phyloP scores from a whole-genome alignment of 257 asterid genomes.

The Salvia rosmarinus region DNA sequence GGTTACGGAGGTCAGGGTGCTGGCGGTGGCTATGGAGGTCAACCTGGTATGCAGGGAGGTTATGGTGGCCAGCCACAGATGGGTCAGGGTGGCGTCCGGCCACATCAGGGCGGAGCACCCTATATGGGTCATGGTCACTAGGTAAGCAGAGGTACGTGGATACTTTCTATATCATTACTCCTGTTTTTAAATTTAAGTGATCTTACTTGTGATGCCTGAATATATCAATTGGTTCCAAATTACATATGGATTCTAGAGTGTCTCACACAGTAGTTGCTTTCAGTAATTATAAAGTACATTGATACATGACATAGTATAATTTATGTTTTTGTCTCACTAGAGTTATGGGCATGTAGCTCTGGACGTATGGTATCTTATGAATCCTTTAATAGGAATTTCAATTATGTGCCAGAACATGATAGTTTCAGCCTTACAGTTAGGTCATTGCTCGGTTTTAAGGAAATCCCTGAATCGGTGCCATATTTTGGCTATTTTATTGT shows the following conservation, averaged over 20 bases:
- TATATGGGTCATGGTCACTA: slow-evolving; percentile 90
- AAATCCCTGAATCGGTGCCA: no score
- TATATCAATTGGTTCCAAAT: not conserved
- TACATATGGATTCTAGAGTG: not conserved
- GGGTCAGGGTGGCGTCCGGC: slow-evolving; percentile 82
- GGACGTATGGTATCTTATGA: not conserved
- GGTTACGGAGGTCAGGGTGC: slow-evolving; percentile 77
- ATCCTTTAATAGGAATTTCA: no score
- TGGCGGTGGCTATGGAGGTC: slow-evolving; percentile 69
- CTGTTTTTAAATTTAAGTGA: slow-evolving; percentile 4
- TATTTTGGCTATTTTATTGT: no score
- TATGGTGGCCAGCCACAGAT: slow-evolving; percentile 73
- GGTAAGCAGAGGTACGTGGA: slow-evolving; percentile 49
- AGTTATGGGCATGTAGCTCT: not conserved
- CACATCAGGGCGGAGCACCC: slow-evolving; percentile 90
- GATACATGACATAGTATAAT: no score
- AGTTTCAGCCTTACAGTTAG: no score
- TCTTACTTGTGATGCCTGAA: slow-evolving; percentile 8
- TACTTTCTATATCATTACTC: not conserved
- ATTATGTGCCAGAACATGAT: no score
- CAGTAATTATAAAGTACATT: not conserved
- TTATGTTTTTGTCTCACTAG: no score
- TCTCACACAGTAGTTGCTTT: not conserved
- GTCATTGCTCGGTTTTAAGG: no score
- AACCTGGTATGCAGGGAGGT: slow-evolving; percentile 77